A percentile compares a stretch with the other conserved stretches of the same genome.
Conservation (phyloP, 192 early-diverging fungal genomes). For the Gamsiella multidivaricata region DNA sequence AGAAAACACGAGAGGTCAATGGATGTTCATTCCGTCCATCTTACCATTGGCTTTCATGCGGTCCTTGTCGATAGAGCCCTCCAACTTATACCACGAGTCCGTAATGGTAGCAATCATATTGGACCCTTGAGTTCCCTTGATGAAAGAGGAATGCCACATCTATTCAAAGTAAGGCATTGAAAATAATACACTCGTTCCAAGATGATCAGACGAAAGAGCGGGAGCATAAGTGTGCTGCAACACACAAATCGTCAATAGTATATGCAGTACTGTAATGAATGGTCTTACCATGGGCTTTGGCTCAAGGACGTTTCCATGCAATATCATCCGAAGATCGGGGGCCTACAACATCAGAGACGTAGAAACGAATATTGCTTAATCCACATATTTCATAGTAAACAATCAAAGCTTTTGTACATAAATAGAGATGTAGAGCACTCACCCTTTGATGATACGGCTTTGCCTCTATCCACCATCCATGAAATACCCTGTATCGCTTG, state of each 20-base stretch:
- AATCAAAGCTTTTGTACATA: not conserved
- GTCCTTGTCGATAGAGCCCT: constrained; percentile 13
- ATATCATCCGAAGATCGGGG: not conserved
- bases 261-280: not conserved
- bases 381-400: not conserved
- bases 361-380: not conserved
- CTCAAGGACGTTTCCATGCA: constrained; percentile 8
- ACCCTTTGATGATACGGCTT: not conserved
- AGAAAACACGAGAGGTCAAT: not conserved
- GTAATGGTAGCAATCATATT: constrained; percentile 6
- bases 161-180: constrained; percentile 2
- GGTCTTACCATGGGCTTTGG: constrained; percentile 4
- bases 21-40: not conserved
- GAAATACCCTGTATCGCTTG: not conserved
- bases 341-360: not conserved
- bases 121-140: constrained; percentile 1
- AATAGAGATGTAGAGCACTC: not conserved
- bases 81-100: constrained; percentile 3
- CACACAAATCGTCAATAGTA: not conserved
- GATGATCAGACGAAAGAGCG: not conserved
- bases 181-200: too few relatives aligned
- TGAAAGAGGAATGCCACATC: constrained; percentile 16
- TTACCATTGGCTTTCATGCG: constrained; percentile 17
- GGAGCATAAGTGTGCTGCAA: not conserved
- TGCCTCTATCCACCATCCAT: constrained; percentile 13